phyloP scores from a whole-genome alignment of 345 rosid species.

The Noccaea bulbosa region DNA sequence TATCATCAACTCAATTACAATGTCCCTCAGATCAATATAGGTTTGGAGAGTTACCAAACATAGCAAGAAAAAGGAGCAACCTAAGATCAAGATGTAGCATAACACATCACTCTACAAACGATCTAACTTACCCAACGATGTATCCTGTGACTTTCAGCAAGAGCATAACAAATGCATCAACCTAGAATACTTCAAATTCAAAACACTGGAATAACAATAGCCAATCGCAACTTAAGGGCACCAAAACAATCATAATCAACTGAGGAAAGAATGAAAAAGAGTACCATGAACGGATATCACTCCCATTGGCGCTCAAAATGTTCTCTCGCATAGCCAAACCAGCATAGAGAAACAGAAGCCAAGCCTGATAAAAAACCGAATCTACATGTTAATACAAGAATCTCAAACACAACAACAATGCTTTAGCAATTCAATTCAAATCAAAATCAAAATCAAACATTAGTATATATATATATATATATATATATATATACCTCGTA shows the following conservation, averaged over 20 bases:
- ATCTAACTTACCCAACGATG: background rate
- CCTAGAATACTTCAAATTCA: background rate
- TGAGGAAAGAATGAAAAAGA: background rate
- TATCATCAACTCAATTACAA: no score
- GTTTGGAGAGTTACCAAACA: no score
- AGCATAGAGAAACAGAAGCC: constrained; percentile 94
- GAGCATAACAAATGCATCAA: background rate
- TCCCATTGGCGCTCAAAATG: constrained; percentile 90
- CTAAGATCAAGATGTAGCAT: background rate
- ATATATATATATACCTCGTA: constrained; percentile 62
- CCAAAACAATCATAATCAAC: constrained; percentile 3
- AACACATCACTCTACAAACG: background rate
- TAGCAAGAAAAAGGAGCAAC: background rate
- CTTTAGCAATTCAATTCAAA: constrained; percentile 1
- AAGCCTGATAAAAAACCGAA: constrained; percentile 58
- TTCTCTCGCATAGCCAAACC: constrained; percentile 97
- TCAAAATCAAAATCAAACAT: background rate
- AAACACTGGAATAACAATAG: constrained; percentile 3
- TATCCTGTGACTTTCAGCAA: constrained; percentile 1
- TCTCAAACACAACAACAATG: background rate
- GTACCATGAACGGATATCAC: constrained; percentile 99
- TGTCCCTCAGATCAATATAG: no score
- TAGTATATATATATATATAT: background rate
- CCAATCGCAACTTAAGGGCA: background rate
- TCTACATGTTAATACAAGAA: constrained; percentile 20